Evolutionary conservation across 192 early-diverging fungal species (phyloP).

Genomic region (Dissophora globulifera): DNA sequence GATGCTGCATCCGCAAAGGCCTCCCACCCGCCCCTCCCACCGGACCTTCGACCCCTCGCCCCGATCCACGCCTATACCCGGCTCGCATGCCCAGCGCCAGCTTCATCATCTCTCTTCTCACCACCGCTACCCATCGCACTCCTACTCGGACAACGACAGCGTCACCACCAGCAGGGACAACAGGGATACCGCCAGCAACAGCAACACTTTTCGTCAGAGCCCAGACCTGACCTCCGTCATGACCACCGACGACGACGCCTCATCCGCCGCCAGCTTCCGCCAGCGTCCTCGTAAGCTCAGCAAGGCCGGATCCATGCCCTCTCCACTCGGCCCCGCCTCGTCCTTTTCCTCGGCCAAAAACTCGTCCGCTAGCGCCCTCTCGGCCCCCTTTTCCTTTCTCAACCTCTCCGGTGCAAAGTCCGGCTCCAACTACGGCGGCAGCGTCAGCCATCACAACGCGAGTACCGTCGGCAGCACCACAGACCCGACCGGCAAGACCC

Average conservation of each 20-base stretch:
- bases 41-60: constrained; percentile 13
- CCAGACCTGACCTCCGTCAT: constrained; percentile 13
- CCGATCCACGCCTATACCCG: constrained; percentile 33
- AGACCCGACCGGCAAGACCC: not conserved
- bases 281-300: constrained; percentile 31
- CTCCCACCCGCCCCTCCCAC: not conserved
- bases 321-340: constrained; percentile 29
- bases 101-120: not conserved
- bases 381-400: constrained; percentile 22
- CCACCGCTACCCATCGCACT: not conserved
- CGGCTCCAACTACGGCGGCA: too few species aligned
- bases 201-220: constrained; percentile 8
- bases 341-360: constrained; percentile 14
- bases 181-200: not conserved
- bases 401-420: too few species aligned
- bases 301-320: constrained; percentile 27
- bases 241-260: constrained; percentile 44
- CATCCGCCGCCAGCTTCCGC: constrained; percentile 41
- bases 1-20: constrained; percentile 9
- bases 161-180: not conserved
- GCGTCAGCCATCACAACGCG: too few species aligned
- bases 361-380: constrained; percentile 7
- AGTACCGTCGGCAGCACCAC: too few species aligned
- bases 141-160: not conserved
- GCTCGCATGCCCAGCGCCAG: constrained; percentile 3